These are phyloP conservation scores for Eutrema japonicum DNA, from an alignment of 345 rosid species.

Conservation along the genomic window DNA sequence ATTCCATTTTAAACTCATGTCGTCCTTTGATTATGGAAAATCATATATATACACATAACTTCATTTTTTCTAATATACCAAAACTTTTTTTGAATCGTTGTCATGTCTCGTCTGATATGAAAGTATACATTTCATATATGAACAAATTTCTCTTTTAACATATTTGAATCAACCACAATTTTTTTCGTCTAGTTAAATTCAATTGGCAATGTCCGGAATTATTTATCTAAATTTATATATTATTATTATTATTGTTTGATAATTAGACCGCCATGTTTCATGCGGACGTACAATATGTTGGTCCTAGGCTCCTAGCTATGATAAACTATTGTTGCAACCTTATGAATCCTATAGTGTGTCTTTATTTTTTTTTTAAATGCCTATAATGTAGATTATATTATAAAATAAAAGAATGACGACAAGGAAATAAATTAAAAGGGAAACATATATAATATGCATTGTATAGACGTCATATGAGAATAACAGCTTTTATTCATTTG, in stretches of 20 bases:
- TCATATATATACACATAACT: slow-evolving; percentile 11
- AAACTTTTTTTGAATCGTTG: slow-evolving; percentile 14
- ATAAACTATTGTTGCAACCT: slow-evolving; percentile 18
- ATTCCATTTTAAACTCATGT: slow-evolving; percentile 21
- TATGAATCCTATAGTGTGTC: slow-evolving; percentile 13
- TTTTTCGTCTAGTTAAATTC: not conserved
- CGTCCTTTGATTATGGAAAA: slow-evolving; percentile 19
- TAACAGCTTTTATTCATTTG: slow-evolving; percentile 36
- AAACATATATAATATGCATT: slow-evolving; percentile 33
- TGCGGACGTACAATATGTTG: slow-evolving; percentile 41
- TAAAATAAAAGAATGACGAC: slow-evolving; percentile 32
- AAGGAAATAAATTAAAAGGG: slow-evolving; percentile 30
- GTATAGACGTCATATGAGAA: slow-evolving; percentile 38
- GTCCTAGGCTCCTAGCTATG: slow-evolving; percentile 10
- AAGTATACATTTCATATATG: not conserved
- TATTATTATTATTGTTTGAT: not conserved
- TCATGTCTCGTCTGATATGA: slow-evolving; percentile 26
- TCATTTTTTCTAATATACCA: not conserved
- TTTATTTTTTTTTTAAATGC: not conserved
- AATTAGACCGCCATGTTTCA: slow-evolving; percentile 32
- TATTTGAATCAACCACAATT: not conserved
- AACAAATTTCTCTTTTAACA: not conserved
- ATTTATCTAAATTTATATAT: not conserved
- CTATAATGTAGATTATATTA: slow-evolving; percentile 10
- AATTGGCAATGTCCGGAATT: not conserved